These are phyloP conservation scores for Coelastrella sp. DNA, from an alignment of 139 green algal species.

Conservation along the genomic window DNA sequence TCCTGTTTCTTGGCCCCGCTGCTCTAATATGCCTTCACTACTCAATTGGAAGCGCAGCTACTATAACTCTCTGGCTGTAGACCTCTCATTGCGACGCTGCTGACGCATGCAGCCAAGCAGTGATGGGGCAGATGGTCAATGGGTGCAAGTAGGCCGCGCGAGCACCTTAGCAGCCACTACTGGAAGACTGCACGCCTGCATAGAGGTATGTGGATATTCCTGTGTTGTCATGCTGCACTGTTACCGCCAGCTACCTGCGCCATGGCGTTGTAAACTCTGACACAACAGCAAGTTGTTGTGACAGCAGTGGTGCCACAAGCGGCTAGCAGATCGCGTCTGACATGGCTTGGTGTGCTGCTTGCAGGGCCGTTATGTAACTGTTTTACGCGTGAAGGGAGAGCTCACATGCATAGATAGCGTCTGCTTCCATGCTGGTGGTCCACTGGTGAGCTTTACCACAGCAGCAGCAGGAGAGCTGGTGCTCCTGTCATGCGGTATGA, in stretches of 20 bases:
- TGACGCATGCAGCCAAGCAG: neutral
- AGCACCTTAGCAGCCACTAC: neutral
- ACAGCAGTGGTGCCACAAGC: neutral
- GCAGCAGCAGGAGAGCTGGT: too few relatives aligned
- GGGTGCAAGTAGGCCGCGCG: neutral
- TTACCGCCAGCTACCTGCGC: neutral
- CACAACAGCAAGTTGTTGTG: neutral
- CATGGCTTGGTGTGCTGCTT: neutral
- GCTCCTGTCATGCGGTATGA: too few relatives aligned
- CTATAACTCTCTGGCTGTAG: too few relatives aligned
- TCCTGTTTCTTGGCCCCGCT: too few relatives aligned
- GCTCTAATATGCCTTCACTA: too few relatives aligned
- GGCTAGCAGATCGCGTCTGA: neutral
- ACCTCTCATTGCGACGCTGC: too few relatives aligned
- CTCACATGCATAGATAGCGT: conserved; percentile 67
- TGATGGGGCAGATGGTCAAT: neutral
- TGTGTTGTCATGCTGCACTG: neutral
- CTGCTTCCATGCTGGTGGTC: conserved; percentile 73
- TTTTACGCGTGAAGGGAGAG: conserved; percentile 52
- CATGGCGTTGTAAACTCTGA: too few relatives aligned
- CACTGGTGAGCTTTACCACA: conserved; percentile 54
- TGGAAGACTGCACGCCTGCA: conserved; percentile 13
- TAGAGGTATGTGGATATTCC: neutral
- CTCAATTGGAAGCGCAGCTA: too few relatives aligned
- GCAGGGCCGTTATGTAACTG: conserved; percentile 67